Base-by-base conservation (phyloP, 352 stramenopile species). In the Phytophthora fragariaefolia region DNA sequence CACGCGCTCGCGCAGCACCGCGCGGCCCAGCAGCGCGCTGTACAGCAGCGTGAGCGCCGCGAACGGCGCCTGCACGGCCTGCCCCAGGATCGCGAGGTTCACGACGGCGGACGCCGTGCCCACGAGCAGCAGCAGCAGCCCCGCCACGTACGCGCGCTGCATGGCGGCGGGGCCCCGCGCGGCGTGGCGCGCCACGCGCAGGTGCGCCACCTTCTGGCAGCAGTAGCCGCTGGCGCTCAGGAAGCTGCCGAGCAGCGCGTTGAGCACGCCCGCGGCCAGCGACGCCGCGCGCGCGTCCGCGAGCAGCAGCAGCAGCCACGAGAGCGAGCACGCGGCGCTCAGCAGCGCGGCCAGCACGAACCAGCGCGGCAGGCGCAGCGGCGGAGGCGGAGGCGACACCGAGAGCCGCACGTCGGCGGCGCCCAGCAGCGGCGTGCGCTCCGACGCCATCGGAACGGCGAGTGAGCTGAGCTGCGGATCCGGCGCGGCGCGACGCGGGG, bases 31-130 rank as follows among this genome's bases (percentile, higher is more conserved):
- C 23, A 91, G 42, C 22, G 85, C 85, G 32, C 81, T 93, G 72
- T 93, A 91, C 59, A 93, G 90, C 51, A 93, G 77, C 28, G 85
- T 93, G 42, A 93, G 82, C 26, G 85, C 85, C 10, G 85, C 85
- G 32, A 93, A 93, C n/a, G 85, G 85, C 12, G 85, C 85, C 32
- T 93, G 85, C 27, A 93, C 83, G 9, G 85, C 85, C 52, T 93
- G 85, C 3, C 85, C 85, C 22, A 93, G 79, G 53, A 91, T 89
- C 3, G 81, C 80, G 17, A 93, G 70, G 63, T 93, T 93, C 26
- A 89, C 45, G 17, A 93, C 76, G 5, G 85, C 85, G 5, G 85
- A 93, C 52, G 90, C 67, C 36, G 85, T 93, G 59, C 85, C 85
- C 8, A 93, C 62, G 0, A 73, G 77, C 12, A 93, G 63, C 42